These are phyloP conservation scores for Holtermanniella nyarrowii DNA, from an alignment of 768 basidiomycete genomes.

Conservation along the genomic window DNA sequence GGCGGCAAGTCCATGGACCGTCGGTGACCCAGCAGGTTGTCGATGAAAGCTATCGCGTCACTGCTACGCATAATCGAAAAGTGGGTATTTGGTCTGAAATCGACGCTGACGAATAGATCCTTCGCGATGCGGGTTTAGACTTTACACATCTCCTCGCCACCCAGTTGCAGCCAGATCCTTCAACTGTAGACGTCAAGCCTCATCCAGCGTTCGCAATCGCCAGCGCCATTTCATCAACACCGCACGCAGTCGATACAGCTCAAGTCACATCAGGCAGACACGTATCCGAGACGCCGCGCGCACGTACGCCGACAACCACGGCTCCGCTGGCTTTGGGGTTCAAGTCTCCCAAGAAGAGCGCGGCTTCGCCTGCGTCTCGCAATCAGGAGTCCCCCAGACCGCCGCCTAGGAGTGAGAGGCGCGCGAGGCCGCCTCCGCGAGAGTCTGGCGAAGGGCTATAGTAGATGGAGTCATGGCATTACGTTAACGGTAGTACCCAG, in stretches of 20 bases:
- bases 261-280: too few relatives aligned
- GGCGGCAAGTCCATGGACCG: constrained; percentile 80
- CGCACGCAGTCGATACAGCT: too few relatives aligned
- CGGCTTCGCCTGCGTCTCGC: not conserved
- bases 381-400: not conserved
- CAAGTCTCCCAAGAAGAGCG: constrained; percentile 1
- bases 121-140: constrained; percentile 88
- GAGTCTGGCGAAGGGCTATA: not conserved
- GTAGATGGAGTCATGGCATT: too few relatives aligned
- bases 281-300: not conserved
- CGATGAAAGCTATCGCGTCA: constrained; percentile 67
- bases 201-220: not conserved
- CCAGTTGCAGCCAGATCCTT: constrained; percentile 28
- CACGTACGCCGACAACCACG: not conserved
- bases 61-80: constrained; percentile 71
- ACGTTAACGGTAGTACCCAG: too few relatives aligned
- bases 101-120: constrained; percentile 47
- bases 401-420: constrained; percentile 5
- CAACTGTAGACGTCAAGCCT: not conserved
- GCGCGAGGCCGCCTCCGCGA: constrained; percentile 1
- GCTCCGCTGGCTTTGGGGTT: constrained; percentile 2
- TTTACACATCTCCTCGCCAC: constrained; percentile 79
- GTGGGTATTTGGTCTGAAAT: constrained; percentile 42
- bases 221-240: too few relatives aligned
- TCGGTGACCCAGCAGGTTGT: constrained; percentile 62